phyloP scores from a whole-genome alignment of 139 green algal genomes.

The Tetraselmis chui region DNA sequence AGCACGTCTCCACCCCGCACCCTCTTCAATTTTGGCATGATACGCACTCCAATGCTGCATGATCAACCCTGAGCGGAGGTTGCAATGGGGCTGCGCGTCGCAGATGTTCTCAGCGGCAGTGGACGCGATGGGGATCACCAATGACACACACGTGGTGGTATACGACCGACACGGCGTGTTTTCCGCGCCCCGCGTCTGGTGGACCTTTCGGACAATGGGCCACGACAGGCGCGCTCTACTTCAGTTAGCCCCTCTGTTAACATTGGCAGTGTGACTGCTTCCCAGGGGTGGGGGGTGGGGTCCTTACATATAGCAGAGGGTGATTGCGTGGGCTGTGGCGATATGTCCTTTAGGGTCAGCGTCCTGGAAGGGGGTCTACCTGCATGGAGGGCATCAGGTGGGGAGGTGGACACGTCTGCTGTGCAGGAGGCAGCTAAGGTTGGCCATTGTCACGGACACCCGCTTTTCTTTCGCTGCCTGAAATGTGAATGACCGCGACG shows the following conservation, averaged over 20 bases:
- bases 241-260: no score
- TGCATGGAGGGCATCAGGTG: slow-evolving; percentile 55
- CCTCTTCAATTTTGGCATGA: no score
- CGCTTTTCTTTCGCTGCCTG: background rate
- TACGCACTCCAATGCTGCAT: no score
- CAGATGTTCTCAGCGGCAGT: slow-evolving; percentile 68
- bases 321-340: no score
- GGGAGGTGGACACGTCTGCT: slow-evolving; percentile 36
- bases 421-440: slow-evolving; percentile 9
- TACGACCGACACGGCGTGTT: slow-evolving; percentile 90
- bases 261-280: no score
- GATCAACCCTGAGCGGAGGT: no score
- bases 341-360: slow-evolving; percentile 54
- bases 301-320: no score
- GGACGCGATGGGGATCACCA: slow-evolving; percentile 68
- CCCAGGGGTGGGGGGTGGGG: no score
- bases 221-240: slow-evolving; percentile 54
- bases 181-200: slow-evolving; percentile 80
- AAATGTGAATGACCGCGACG: no score
- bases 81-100: no score
- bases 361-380: slow-evolving; percentile 89
- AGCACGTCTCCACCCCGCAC: background rate
- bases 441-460: background rate
- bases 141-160: slow-evolving; percentile 64
- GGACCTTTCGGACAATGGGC: slow-evolving; percentile 80